Conservation (phyloP, 2,329 filamentous ascomycete genomes). For the Zasmidium angulare region DNA sequence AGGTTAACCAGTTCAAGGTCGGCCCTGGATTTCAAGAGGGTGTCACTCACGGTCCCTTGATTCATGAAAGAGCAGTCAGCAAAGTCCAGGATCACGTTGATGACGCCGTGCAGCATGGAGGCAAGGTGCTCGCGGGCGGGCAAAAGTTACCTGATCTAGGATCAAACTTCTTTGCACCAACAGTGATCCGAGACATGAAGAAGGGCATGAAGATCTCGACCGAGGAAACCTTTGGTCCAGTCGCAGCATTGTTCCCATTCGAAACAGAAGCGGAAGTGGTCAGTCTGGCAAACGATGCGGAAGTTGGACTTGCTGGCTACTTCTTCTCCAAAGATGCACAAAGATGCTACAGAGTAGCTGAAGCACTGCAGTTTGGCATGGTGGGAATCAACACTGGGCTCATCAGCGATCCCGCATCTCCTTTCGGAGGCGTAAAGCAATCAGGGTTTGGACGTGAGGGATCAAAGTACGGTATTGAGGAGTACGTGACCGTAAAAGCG, state of each 20-base stretch:
- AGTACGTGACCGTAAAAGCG: slow-evolving; percentile 50
- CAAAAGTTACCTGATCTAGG: slow-evolving; percentile 72
- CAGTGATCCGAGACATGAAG: slow-evolving; percentile 84
- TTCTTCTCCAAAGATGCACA: slow-evolving; percentile 73
- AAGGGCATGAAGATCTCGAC: slow-evolving; percentile 77
- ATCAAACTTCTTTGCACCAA: slow-evolving; percentile 84
- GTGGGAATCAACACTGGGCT: slow-evolving; percentile 62
- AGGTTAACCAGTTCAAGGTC: slow-evolving; percentile 72
- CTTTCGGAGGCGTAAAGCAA: slow-evolving; percentile 50
- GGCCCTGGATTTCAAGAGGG: slow-evolving; percentile 70
- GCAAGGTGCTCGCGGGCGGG: slow-evolving; percentile 71
- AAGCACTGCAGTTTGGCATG: slow-evolving; percentile 80
- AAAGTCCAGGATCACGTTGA: slow-evolving; percentile 80
- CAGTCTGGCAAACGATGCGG: slow-evolving; percentile 72
- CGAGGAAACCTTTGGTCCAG: slow-evolving; percentile 95
- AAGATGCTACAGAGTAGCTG: slow-evolving; percentile 60
- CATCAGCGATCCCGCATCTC: slow-evolving; percentile 48
- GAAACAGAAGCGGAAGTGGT: slow-evolving; percentile 87
- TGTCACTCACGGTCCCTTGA: slow-evolving; percentile 77
- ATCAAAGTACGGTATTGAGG: slow-evolving; percentile 50
- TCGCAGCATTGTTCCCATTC: slow-evolving; percentile 87
- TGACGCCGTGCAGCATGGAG: slow-evolving; percentile 77
- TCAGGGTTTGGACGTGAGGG: slow-evolving; percentile 55
- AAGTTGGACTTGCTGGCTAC: slow-evolving; percentile 90
- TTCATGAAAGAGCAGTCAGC: slow-evolving; percentile 76